These are phyloP conservation scores for Manihot esculenta DNA, from an alignment of 441 rosid genomes.

Conservation along the genomic window DNA sequence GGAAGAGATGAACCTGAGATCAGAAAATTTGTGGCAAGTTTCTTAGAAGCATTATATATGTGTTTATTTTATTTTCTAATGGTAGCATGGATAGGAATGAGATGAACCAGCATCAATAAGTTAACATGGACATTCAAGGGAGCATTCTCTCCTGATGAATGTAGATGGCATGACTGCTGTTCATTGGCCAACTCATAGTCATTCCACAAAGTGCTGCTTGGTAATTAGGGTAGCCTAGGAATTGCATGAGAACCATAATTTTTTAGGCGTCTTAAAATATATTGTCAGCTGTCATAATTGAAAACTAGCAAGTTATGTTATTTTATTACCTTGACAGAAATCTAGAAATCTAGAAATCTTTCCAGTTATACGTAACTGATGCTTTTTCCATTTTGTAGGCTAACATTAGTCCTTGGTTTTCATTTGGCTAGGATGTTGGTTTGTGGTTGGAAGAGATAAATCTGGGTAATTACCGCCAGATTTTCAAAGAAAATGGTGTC, in stretches of 20 bases:
- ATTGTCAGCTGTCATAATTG: background rate
- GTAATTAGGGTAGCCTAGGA: background rate
- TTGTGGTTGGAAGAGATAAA: conserved; percentile 96
- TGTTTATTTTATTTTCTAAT: background rate
- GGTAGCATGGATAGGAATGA: background rate
- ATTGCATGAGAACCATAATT: background rate
- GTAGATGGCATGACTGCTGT: background rate
- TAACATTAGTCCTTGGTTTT: background rate
- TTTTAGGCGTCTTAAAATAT: background rate
- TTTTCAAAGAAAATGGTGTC: conserved; percentile 89
- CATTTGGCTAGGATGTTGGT: conserved; percentile 78
- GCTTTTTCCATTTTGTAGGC: background rate
- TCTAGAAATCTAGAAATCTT: background rate
- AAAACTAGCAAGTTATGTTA: background rate
- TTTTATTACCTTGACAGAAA: background rate
- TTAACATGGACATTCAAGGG: background rate
- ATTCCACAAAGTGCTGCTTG: background rate
- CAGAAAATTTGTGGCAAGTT: background rate
- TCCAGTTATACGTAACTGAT: background rate
- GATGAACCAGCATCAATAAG: background rate
- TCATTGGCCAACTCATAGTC: background rate
- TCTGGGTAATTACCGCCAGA: conserved; percentile 88
- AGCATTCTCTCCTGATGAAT: background rate
- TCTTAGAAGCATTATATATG: background rate
- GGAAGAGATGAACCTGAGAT: too few relatives aligned